Evolutionary conservation across 306 rosid genomes (phyloP).

Genomic region (Arachis hypogaea): DNA sequence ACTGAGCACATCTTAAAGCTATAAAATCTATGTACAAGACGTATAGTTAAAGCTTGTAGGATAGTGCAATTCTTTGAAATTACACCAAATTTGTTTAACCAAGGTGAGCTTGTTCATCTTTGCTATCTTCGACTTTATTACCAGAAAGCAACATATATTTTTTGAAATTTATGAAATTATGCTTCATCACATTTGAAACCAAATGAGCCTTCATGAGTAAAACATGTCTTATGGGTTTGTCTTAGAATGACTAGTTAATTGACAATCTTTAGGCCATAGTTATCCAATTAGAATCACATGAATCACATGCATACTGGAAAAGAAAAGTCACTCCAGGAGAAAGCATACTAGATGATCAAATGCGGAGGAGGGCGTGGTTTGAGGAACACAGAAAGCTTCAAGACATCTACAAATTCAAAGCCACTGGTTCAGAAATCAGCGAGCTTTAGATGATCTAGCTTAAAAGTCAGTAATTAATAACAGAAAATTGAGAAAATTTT

Average conservation of each 20-base stretch:
- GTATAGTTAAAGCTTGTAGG: slow-evolving; percentile 10
- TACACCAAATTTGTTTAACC: background rate
- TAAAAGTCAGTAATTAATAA: background rate
- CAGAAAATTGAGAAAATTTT: slow-evolving; percentile 1
- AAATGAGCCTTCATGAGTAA: slow-evolving; percentile 10
- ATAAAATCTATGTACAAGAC: background rate
- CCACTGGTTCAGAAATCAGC: slow-evolving; percentile 6
- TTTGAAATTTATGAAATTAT: background rate
- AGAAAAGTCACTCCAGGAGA: slow-evolving; percentile 29
- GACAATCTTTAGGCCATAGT: slow-evolving; percentile 1
- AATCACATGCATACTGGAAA: background rate
- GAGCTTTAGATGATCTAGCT: background rate
- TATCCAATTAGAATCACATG: slow-evolving; percentile 4
- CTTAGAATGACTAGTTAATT: slow-evolving; percentile 10
- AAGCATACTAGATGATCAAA: slow-evolving; percentile 50
- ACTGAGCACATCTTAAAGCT: slow-evolving; percentile 3
- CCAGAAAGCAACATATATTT: slow-evolving; percentile 13
- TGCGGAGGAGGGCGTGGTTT: too few relatives aligned
- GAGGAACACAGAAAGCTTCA: background rate
- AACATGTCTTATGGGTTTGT: slow-evolving; percentile 1
- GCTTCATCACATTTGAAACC: slow-evolving; percentile 9
- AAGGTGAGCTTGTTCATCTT: slow-evolving; percentile 19
- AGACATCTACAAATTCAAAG: background rate
- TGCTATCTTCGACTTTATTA: background rate
- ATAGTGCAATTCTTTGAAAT: slow-evolving; percentile 10